These are phyloP conservation scores for Chrysopogon serrulatus DNA, from an alignment of 176 grass and related monocot species.

Conservation along the genomic window DNA sequence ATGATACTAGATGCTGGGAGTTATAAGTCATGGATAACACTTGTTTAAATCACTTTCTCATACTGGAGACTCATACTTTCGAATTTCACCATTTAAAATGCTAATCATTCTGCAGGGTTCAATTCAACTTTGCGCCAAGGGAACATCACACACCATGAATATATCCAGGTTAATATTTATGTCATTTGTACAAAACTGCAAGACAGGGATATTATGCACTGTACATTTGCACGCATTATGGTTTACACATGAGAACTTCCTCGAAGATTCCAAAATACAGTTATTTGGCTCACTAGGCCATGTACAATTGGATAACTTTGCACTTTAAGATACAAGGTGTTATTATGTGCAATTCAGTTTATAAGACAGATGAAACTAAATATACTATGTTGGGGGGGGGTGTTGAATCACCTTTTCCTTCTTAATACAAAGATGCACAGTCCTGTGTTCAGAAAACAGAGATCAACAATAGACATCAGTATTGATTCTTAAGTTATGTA, in stretches of 20 bases:
- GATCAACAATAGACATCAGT: not conserved
- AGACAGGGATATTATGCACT: not conserved
- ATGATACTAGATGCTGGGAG: not conserved
- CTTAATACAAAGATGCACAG: not conserved
- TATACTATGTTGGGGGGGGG: too few species aligned
- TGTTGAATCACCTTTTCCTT: not conserved
- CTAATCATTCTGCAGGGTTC: conserved; percentile 65
- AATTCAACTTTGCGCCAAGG: conserved; percentile 97
- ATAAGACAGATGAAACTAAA: too few species aligned
- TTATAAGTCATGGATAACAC: not conserved
- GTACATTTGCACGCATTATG: conserved; percentile 1
- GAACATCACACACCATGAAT: conserved; percentile 98
- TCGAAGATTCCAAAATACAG: not conserved
- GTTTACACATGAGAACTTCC: not conserved
- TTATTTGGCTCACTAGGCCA: too few species aligned
- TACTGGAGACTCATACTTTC: not conserved
- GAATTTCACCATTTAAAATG: conserved; percentile 23
- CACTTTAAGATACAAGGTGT: too few species aligned
- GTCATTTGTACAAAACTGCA: not conserved
- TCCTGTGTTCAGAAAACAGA: not conserved
- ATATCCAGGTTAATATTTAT: conserved; percentile 71
- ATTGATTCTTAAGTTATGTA: not conserved
- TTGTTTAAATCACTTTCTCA: not conserved
- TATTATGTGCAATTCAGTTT: too few species aligned
- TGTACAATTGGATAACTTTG: too few species aligned